Percentiles rank a stretch among this genome's conserved stretches.
Evolutionary conservation across 805 yeast species (phyloP).

Genomic region (Maudiozyma barnettii): DNA sequence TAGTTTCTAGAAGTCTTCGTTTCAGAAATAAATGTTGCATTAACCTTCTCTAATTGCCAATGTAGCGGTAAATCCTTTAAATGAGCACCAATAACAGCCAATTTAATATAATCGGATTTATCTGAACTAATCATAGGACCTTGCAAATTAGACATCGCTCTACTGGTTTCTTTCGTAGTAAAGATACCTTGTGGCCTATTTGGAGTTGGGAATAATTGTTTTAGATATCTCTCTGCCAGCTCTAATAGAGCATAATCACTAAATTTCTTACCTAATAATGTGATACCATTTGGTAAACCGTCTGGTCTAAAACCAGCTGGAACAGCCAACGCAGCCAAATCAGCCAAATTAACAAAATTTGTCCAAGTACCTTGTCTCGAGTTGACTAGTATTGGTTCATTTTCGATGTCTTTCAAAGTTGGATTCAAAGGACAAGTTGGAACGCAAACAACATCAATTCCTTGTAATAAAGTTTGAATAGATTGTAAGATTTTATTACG

Average conservation of each 20-base stretch:
- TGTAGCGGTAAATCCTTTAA: constrained; percentile 78
- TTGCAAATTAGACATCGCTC: constrained; percentile 8
- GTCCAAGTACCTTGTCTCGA: constrained; percentile 97
- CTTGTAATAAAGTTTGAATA: constrained; percentile 44
- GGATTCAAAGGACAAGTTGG: constrained; percentile 96
- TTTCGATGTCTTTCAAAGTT: constrained; percentile 56
- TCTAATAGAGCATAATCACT: constrained; percentile 85
- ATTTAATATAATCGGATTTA: constrained; percentile 36
- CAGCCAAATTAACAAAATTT: constrained; percentile 90
- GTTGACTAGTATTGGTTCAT: constrained; percentile 75
- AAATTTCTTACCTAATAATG: constrained; percentile 71
- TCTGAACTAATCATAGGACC: constrained; percentile 27
- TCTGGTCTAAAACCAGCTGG: constrained; percentile 86
- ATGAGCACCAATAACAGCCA: constrained; percentile 97
- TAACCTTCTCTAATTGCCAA: constrained; percentile 85
- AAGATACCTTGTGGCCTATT: constrained; percentile 49
- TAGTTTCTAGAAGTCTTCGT: constrained; percentile 67
- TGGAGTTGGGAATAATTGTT: constrained; percentile 33
- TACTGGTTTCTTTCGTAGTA: constrained; percentile 6
- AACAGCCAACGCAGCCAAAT: constrained; percentile 80
- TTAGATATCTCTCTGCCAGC: constrained; percentile 64
- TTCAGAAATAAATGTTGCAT: constrained; percentile 57
- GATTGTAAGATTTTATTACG: constrained; percentile 70
- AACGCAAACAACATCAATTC: constrained; percentile 68
- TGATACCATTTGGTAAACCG: constrained; percentile 85